Evolutionary conservation across 176 grass and related monocot species (phyloP), one percentile per base, ranked within the genome.

Genomic region (Avena atlantica): DNA sequence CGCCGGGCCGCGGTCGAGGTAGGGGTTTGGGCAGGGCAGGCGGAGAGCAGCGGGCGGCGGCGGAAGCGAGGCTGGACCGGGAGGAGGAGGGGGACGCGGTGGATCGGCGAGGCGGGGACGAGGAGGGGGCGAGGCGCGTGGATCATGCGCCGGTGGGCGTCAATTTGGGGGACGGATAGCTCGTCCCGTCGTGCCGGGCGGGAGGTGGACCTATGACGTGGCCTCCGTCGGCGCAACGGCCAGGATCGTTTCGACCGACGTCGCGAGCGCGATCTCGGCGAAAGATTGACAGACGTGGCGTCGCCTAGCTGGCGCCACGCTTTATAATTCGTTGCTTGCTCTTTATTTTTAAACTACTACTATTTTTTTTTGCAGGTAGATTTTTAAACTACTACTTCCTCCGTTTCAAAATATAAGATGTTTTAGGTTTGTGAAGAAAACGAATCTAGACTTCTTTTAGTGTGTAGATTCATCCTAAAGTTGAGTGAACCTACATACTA

Each of bases 101-200:
- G 74, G 78, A 55, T 86, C 40, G 84, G 67, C 88, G 82, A 78
- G 60, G 15, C 23, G 53, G 59, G 6, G 64, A 67, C 13, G 64
- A 34, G 64, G 73, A 2, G 64, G 53, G 62, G 79, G 37, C 55
- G 76, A 72, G 89, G 49, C 34, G 34, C n/a, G 81, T 70, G 82
- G 51, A 88, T 89, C 87, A 92, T 94, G 62, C 63, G 81, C 70
- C 52, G 86, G 61, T 3, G 81, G 51, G 76, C 81, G 81, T 67
- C 81, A 23, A 75, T 81, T 88, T 87, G 80, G 68, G 57, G 63
- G 2, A 9, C 45, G 27, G 23, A 49, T 77, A 20, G 27, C 79
- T 78, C 16, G 79, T 25, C 25, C 25, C 25, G 25, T 10, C 81
- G 31, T 47, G 58, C 3, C 78, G 45, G 19, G 3, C 21, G 34